Evolutionary conservation across 495 filamentous ascomycete species (phyloP), one percentile per base, ranked within the genome.

Genomic region (Pyronema domesticum): DNA sequence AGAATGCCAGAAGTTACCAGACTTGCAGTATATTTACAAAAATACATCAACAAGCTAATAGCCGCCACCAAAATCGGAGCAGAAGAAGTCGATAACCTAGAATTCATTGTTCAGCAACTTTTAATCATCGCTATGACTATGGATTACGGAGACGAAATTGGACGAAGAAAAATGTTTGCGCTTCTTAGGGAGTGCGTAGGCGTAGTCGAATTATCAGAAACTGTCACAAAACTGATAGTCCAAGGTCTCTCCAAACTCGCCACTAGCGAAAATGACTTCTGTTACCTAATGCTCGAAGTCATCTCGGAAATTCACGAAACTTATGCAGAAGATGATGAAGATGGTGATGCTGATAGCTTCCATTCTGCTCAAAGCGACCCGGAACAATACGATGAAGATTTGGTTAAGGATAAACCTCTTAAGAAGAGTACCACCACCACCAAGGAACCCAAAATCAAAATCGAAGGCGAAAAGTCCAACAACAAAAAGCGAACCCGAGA

Each of bases 261-360:
- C 11, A 81, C 82, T 6, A 86, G 83, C 10, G 91, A 96, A 69
- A 79, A 80, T 51, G 91, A 99, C 57, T 95, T 96, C 71, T 94
- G 86, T 70, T 85, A 82, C 54, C 75, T 96, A 15, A 82, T 96
- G 6, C 76, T 95, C 18, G 91, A 95, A 71, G 85, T 87, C 34
- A 82, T 96, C 56, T 88, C 91, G 6, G 91, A 95, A 67, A 86
- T 96, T 1, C 93, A 95, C 64, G 91, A 99, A 63, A 85, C 81
- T 3, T 87, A 95, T 44, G 74, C 77, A 46, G 78, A 80, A 51
- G 77, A 80, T 4, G 65, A 64, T 19, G 67, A 71, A 7, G 68
- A 69, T 10, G 65, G 63, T 44, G 66, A 69, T 39, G 79, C 86
- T 37, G 89, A 94, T 57, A 91, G 85, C 66, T 95, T 96, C 62